phyloP scores from a whole-genome alignment of 2,329 filamentous ascomycete genomes.

The Talaromyces sp. region DNA sequence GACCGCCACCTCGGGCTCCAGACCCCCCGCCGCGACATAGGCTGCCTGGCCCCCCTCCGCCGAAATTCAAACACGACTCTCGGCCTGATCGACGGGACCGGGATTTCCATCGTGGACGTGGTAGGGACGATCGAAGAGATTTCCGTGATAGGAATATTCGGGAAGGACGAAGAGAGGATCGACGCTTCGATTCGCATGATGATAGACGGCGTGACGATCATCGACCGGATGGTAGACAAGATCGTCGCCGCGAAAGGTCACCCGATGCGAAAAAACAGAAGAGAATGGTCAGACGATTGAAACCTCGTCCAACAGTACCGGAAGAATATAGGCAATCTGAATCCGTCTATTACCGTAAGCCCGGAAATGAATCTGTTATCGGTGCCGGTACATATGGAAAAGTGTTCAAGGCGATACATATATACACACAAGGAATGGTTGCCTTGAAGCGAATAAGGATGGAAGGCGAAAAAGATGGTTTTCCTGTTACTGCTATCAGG shows the following conservation, averaged over 20 bases:
- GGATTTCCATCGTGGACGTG: slow-evolving; percentile 15
- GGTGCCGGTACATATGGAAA: slow-evolving; percentile 94
- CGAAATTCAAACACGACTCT: slow-evolving; percentile 33
- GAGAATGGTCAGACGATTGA: slow-evolving; percentile 63
- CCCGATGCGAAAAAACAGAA: slow-evolving; percentile 53
- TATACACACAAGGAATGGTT: slow-evolving; percentile 69
- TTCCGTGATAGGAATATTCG: slow-evolving; percentile 30
- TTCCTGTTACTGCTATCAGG: slow-evolving; percentile 91
- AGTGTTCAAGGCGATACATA: slow-evolving; percentile 85
- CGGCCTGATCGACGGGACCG: slow-evolving; percentile 37
- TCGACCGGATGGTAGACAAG: slow-evolving; percentile 27
- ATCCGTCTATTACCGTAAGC: slow-evolving; percentile 90
- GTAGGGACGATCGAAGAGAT: slow-evolving; percentile 23
- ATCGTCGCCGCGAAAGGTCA: slow-evolving; percentile 45
- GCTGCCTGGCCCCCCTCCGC: slow-evolving; percentile 29
- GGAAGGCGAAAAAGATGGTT: slow-evolving; percentile 99
- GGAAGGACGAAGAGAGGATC: slow-evolving; percentile 32
- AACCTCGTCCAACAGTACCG: slow-evolving; percentile 63
- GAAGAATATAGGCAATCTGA: slow-evolving; percentile 71
- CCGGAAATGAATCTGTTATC: slow-evolving; percentile 94
- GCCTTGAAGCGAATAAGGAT: slow-evolving; percentile 98
- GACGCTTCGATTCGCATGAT: slow-evolving; percentile 34
- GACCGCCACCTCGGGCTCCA: slow-evolving; percentile 27
- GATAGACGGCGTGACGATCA: slow-evolving; percentile 33
- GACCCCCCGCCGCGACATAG: slow-evolving; percentile 32